These are phyloP conservation scores for Dactylonectria estremocensis DNA, from an alignment of 2,329 filamentous ascomycete genomes.

Conservation along the genomic window DNA sequence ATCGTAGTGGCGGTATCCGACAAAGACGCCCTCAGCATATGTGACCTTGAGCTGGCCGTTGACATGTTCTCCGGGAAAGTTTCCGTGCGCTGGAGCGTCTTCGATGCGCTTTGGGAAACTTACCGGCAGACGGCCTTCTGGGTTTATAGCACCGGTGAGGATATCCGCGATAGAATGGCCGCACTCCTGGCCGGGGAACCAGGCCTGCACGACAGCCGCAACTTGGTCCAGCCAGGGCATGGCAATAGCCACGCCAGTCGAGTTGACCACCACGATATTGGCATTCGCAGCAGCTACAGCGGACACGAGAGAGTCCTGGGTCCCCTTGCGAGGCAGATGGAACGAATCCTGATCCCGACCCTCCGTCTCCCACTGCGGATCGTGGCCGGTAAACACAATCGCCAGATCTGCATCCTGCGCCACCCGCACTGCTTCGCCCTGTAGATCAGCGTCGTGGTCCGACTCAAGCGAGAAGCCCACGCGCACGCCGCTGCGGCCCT, in stretches of 20 bases:
- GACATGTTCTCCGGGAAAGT: conserved; percentile 65
- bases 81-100: conserved; percentile 76
- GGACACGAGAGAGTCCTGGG: conserved; percentile 69
- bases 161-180: conserved; percentile 78
- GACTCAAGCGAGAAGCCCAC: conserved; percentile 50
- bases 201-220: conserved; percentile 73
- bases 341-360: conserved; percentile 79
- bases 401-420: conserved; percentile 74
- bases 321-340: conserved; percentile 70
- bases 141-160: conserved; percentile 74
- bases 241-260: conserved; percentile 73
- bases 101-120: conserved; percentile 72
- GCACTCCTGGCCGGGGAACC: conserved; percentile 79
- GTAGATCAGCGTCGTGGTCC: conserved; percentile 51
- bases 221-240: conserved; percentile 70
- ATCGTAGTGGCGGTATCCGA: conserved; percentile 79
- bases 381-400: conserved; percentile 70
- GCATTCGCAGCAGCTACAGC: conserved; percentile 70
- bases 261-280: conserved; percentile 73
- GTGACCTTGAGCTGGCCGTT: conserved; percentile 57
- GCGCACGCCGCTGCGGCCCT: conserved; percentile 49
- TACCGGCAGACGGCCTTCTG: conserved; percentile 74
- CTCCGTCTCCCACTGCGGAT: conserved; percentile 64
- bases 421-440: conserved; percentile 66
- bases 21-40: conserved; percentile 77